phyloP scores from a whole-genome alignment of 495 filamentous ascomycete species.

The Penicillium longicatenatum region DNA sequence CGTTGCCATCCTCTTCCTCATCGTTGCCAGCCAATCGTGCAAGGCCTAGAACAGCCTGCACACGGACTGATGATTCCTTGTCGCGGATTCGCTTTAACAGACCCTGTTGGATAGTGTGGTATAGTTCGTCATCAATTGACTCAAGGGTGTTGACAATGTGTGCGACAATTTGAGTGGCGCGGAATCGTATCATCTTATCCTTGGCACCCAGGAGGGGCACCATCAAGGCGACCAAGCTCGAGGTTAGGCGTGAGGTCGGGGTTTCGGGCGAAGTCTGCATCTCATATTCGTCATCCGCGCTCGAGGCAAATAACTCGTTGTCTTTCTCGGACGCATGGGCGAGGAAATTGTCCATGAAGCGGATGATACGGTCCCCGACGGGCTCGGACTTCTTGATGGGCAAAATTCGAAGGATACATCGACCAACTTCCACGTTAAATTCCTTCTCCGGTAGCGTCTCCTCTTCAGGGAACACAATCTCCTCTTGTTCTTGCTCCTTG shows the following conservation, averaged over 20 bases:
- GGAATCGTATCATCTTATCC: conserved; percentile 90
- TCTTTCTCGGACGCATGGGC: conserved; percentile 80
- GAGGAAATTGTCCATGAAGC: conserved; percentile 85
- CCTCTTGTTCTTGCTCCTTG: conserved; percentile 37
- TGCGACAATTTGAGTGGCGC: conserved; percentile 84
- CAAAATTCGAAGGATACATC: conserved; percentile 80
- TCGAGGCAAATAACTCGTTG: conserved; percentile 45
- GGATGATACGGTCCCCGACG: conserved; percentile 80
- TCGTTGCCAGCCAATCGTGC: conserved; percentile 82
- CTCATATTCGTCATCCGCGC: conserved; percentile 47
- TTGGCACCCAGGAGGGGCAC: conserved; percentile 74
- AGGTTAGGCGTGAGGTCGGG: conserved; percentile 75
- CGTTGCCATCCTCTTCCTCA: conserved; percentile 66
- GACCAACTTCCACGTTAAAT: conserved; percentile 81
- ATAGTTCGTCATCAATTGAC: conserved; percentile 85
- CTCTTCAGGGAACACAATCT: conserved; percentile 43
- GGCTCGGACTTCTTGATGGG: conserved; percentile 89
- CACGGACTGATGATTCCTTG: conserved; percentile 87
- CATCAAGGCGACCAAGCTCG: conserved; percentile 67
- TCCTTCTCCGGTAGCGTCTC: conserved; percentile 76
- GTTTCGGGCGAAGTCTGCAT: conserved; percentile 72
- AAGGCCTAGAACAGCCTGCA: conserved; percentile 91
- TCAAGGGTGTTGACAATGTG: conserved; percentile 89
- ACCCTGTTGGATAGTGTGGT: conserved; percentile 72
- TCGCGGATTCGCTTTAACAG: conserved; percentile 85